phyloP scores from a whole-genome alignment of 192 early-diverging fungal genomes.

The Backusella liffmaniae region DNA sequence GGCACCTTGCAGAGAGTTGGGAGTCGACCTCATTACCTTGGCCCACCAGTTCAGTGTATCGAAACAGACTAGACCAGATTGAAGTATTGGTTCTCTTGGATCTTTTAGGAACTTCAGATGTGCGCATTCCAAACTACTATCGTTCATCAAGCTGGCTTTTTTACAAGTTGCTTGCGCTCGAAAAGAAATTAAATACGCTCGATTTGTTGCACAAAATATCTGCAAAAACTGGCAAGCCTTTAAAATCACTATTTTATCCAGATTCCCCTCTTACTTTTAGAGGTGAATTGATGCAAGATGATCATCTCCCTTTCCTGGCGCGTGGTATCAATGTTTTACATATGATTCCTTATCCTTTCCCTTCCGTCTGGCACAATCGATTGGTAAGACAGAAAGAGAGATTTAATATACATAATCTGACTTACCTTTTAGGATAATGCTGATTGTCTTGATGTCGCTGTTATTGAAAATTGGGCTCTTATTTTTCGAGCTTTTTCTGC shows the following conservation, averaged over 20 bases:
- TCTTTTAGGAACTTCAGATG: slow-evolving; percentile 67
- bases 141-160: slow-evolving; percentile 66
- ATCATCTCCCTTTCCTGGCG: slow-evolving; percentile 84
- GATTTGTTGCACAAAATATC: slow-evolving; percentile 13
- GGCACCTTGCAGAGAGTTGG: slow-evolving; percentile 85
- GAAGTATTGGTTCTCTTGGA: slow-evolving; percentile 89
- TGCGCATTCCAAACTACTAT: slow-evolving; percentile 60
- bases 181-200: slow-evolving; percentile 55
- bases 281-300: slow-evolving; percentile 65
- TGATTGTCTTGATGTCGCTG: slow-evolving; percentile 59
- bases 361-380: slow-evolving; percentile 81
- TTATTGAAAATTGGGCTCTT: slow-evolving; percentile 74
- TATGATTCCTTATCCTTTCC: slow-evolving; percentile 84
- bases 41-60: slow-evolving; percentile 8
- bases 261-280: slow-evolving; percentile 21
- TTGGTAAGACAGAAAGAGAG: slow-evolving; percentile 27
- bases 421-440: slow-evolving; percentile 59
- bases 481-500: slow-evolving; percentile 83
- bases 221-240: slow-evolving; percentile 18
- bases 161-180: slow-evolving; percentile 64
- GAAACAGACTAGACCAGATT: slow-evolving; percentile 62
- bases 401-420: neutral
- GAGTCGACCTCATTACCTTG: slow-evolving; percentile 40
- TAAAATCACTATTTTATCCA: slow-evolving; percentile 32
- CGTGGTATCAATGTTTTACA: slow-evolving; percentile 85